phyloP scores from a whole-genome alignment of 2,329 filamentous ascomycete species.

The Calonectria naviculata region DNA sequence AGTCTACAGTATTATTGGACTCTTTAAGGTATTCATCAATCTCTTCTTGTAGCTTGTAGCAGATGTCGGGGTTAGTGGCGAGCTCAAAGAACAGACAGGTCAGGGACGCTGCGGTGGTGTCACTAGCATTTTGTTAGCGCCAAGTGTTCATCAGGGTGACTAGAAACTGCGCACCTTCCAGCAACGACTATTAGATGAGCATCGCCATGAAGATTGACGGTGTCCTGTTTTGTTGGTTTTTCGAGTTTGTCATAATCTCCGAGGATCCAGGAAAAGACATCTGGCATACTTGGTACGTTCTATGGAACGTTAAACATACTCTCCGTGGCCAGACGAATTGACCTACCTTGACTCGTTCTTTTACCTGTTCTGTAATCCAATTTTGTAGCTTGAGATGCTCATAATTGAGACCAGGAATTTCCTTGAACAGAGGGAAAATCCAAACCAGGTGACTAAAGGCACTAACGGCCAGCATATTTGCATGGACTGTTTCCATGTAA shows the following conservation, averaged over 20 bases:
- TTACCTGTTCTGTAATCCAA: slow-evolving; percentile 23
- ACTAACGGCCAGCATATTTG: slow-evolving; percentile 14
- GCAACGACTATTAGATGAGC: slow-evolving; percentile 19
- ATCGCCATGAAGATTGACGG: slow-evolving; percentile 14
- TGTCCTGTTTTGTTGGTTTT: slow-evolving; percentile 14
- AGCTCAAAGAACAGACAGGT: slow-evolving; percentile 21
- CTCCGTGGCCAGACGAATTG: too few relatives aligned
- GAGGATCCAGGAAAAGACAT: slow-evolving; percentile 48
- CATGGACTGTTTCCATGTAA: slow-evolving; percentile 13
- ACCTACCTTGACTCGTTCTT: slow-evolving; percentile 12
- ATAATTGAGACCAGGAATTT: slow-evolving; percentile 16
- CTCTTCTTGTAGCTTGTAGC: neutral
- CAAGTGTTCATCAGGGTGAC: too few relatives aligned
- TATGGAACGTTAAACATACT: neutral
- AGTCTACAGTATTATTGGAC: neutral
- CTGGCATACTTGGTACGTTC: slow-evolving; percentile 34
- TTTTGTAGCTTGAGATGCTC: slow-evolving; percentile 1
- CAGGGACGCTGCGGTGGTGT: slow-evolving; percentile 25
- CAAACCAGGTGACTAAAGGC: slow-evolving; percentile 17
- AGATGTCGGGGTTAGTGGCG: neutral
- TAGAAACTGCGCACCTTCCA: slow-evolving; percentile 17
- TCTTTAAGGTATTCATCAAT: slow-evolving; percentile 20
- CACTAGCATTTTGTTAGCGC: slow-evolving; percentile 14
- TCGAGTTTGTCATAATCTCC: slow-evolving; percentile 30
- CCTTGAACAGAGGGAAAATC: slow-evolving; percentile 21